Evolutionary conservation across 2,329 filamentous ascomycete genomes (phyloP), one percentile per base, ranked within the genome.

Genomic region (Diaporthe citriasiana): DNA sequence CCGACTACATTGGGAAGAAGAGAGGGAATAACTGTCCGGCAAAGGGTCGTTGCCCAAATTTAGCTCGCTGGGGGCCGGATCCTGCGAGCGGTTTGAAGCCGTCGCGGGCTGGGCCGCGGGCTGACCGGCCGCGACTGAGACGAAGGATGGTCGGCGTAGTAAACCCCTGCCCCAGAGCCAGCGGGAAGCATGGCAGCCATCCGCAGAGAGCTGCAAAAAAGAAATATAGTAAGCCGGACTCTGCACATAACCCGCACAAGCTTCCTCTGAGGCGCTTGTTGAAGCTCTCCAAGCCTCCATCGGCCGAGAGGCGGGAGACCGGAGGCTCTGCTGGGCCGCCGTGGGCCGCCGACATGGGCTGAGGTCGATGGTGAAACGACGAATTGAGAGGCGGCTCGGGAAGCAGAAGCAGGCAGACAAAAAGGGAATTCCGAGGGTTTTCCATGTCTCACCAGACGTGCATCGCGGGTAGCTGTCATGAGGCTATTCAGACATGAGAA

Each of bases 21-120:
- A 6, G 4, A 13, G 22, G 9, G 25, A 35, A 33, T 0, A 4
- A 12, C 22, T 53, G 70, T 53, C 22, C 15, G 22, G 47, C 33
- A 22, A 35, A 15, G 19, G 22, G 35, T 63, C 19, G 42, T 42
- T 25, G 15, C 56, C 70, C 59, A 71, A 63, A 71, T 33, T 71
- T 71, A 71, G 70, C 33, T 30, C 38, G n/a, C 56, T 25, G 45
- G 70, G 70, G 70, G 56, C 56, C 25, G 50, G n/a, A 63, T 63
- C 70, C 70, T 63, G 56, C 63, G 25, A 55, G 38, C n/a, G 25
- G n/a, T 17, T 42, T 22, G 56, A 71, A 63, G 70, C 70, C 38
- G 38, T 71, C 56, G 56, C 56, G 70, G 56, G 56, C 45, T 71
- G 70, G 70, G 70, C 70, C 70, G 70, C 35, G 47, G 70, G 70